Base-by-base conservation (phyloP, 768 basidiomycete genomes). In the Serendipita sp. region DNA sequence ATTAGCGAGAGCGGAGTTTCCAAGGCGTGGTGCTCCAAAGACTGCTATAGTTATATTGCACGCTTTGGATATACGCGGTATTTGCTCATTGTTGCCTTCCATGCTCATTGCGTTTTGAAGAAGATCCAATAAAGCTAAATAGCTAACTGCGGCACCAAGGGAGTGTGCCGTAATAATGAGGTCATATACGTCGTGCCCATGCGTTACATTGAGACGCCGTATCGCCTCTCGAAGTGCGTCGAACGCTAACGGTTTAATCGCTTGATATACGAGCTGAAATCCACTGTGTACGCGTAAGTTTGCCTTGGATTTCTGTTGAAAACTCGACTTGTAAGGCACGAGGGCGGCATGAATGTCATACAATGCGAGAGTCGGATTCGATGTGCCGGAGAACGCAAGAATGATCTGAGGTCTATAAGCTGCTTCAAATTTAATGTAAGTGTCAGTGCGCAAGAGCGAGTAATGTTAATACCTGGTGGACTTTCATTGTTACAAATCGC, bases 101-200 rank as follows among this genome's bases (percentile, higher is more conserved):
- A 23, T n/a, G 31, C 11, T 18, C 11, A 44, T 23, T 33, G 34
- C 52, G 13, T 64, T 60, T 3, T 73, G 64, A 43, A 84, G 71
- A 18, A 82, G 67, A 63, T 82, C 80, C 18, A 82, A 68, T 13
- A 46, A 75, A 74, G 46, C 82, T 73, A 27, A 84, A 70, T 80
- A 81, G 15, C 76, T 74, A n/a, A 84, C 69, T 23, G 77, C 76
- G 23, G 75, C 80, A 45, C 83, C 81, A 78, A 83, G 78, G 63
- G 80, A 82, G 68, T 84, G 82, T 1, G 81, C 83, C 0, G 80
- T 81, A 34, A 83, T 66, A 13, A 81, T 75, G 16, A 83, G 63
- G 67, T 81, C 80, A 18, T 64, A 60, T 2, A 72, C 69, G 2
- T 10, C 37, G 3, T n/a, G 16, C 10, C 66, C 66, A 33, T 78